Base-by-base conservation (phyloP, 2,329 filamentous ascomycete species). In the Colletotrichum sp. region DNA sequence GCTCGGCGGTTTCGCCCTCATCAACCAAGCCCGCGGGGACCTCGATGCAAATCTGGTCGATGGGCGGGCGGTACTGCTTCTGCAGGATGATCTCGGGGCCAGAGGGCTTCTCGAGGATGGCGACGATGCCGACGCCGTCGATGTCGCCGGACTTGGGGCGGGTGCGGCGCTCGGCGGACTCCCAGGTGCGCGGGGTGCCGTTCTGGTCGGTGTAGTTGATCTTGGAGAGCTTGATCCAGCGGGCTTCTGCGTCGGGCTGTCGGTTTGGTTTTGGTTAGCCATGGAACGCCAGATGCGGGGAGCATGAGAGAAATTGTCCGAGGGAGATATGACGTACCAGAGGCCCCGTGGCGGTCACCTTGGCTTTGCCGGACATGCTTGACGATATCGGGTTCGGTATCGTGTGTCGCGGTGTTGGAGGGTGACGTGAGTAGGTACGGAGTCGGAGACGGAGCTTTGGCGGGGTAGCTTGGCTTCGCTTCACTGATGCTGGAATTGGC, bases 81-180 rank as follows among this genome's bases (percentile, higher is more conserved):
- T 94, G 92, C 2, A 94, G 87, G 25, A 94, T 83, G 60, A 93
- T 88, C 79, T 92, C 87, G 4, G 89, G 88, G 1, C 86, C 89
- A 1, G 84, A 84, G 10, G 88, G 82, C 78, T 88, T 89, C 77
- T 91, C 86, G 16, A 96, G 86, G 77, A 95, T 90, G 56, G 93
- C 94, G 18, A 94, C 88, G 73, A 96, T 94, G 75, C 93, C 93
- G 16, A 95, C 93, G 68, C 92, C 93, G 79, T 96, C 94, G 69
- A 95, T 92, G 39, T 91, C 90, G 73, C 88, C 88, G 77, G 84
- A 87, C 71, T 87, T 85, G 15, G 93, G 93, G 5, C 93, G 90
- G 0, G 93, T 95, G 34, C 88, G 89, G n/a, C 94, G 91, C 83
- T 94, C 92, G 18, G 92, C 92, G 1, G 92, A 93, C 81, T 96